Evolutionary conservation across 768 basidiomycete species (phyloP).

Genomic region (Ephemerocybe angulata): DNA sequence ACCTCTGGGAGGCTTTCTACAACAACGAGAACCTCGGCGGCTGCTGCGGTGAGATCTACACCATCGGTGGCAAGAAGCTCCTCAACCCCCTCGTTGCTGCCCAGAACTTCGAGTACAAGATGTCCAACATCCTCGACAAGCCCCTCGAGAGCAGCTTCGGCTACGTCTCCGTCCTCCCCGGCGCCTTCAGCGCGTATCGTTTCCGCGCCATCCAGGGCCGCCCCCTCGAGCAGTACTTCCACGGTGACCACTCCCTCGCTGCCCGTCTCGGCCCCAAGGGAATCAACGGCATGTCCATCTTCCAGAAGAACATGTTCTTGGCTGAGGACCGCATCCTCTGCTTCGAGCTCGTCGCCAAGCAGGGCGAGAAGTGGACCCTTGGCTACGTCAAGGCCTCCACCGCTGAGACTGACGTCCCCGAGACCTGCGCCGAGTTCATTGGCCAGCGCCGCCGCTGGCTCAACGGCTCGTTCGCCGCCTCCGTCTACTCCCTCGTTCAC

Average conservation of each 20-base stretch:
- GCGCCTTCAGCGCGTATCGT: conserved; percentile 97
- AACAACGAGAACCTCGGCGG: conserved; percentile 79
- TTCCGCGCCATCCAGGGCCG: conserved; percentile 88
- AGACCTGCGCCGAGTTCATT: conserved; percentile 87
- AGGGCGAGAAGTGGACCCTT: conserved; percentile 81
- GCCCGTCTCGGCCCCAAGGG: conserved; percentile 91
- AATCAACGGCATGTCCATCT: conserved; percentile 95
- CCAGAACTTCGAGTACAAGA: conserved; percentile 97
- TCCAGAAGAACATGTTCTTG: conserved; percentile 82
- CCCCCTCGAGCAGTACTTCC: conserved; percentile 83
- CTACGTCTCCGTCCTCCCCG: conserved; percentile 92
- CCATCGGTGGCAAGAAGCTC: conserved; percentile 88
- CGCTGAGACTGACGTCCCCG: conserved; percentile 95
- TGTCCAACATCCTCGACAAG: conserved; percentile 97
- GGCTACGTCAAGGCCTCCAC: conserved; percentile 92
- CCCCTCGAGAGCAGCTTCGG: conserved; percentile 95
- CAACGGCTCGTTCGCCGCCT: conserved; percentile 91
- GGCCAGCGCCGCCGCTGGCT: conserved; percentile 95
- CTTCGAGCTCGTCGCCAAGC: conserved; percentile 95
- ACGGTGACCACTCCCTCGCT: conserved; percentile 85
- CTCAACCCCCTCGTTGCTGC: conserved; percentile 93
- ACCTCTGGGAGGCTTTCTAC: conserved; percentile 91
- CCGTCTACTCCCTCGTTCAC: conserved; percentile 85
- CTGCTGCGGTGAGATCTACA: conserved; percentile 92
- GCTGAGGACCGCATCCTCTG: conserved; percentile 97